Base-by-base conservation (phyloP, 2,329 filamentous ascomycete genomes). In the Fusarium fujikuroi region DNA sequence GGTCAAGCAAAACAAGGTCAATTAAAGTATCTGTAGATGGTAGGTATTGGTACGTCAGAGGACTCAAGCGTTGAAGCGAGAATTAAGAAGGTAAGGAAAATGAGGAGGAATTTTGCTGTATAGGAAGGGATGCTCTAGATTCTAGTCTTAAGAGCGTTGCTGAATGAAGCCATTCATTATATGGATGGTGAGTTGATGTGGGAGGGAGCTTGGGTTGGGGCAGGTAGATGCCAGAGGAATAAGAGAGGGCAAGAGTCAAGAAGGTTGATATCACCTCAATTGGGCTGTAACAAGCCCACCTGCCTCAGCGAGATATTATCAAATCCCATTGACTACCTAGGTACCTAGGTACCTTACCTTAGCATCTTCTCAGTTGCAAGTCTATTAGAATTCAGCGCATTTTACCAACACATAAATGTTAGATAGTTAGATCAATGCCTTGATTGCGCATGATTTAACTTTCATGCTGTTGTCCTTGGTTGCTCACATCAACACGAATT, bases 31-130 rank as follows among this genome's bases (percentile, higher is more conserved):
- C 47, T 34, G 47, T 25, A 52, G 30, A 36, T 19, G 49, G 49
- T 36, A 52, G n/a, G 32, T 44, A 50, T 43, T 32, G 57, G 23
- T 52, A 53, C 53, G 54, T 53, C 47, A 52, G 64, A 69, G 60
- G 59, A 60, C 69, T 42, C 25, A 49, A 69, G 52, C 40, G 44
- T 66, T 65, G 32, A 58, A 30, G 65, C 52, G 54, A 49, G 59
- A 50, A 42, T 50, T 50, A 42, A 37, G 40, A 60, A 15, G 32
- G 32, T 46, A 58, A 54, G 25, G 50, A 53, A 53, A 53, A 53
- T 39, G 50, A 39, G 23, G 32, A 37, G 43, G 34, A 44, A 53
- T 34, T 25, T 37, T 46, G 32, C 21, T 53, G 42, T 59, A 71
- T 43, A 58, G 50, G 42, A 37, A 61, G 50, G 42, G 36, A 70